These are phyloP conservation scores for Umbelopsis isabellina DNA, from an alignment of 192 early-diverging fungal genomes.

Conservation along the genomic window DNA sequence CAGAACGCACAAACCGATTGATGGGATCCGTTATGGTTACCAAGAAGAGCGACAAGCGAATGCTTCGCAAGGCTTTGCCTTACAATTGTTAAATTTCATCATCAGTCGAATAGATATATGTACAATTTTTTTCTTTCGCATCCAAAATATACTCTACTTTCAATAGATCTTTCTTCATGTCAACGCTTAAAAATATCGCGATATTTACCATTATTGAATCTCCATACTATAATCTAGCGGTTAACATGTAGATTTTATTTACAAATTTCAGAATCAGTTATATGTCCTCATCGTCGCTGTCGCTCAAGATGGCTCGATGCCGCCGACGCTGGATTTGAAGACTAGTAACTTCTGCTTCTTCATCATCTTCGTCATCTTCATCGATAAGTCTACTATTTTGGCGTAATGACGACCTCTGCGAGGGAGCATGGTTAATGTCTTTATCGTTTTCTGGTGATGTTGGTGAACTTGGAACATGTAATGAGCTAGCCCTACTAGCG, in stretches of 20 bases:
- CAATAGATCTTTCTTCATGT: background rate
- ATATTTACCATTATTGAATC: background rate
- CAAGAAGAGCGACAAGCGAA: slow-evolving; percentile 41
- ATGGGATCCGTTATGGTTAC: slow-evolving; percentile 23
- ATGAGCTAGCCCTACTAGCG: background rate
- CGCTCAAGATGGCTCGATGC: background rate
- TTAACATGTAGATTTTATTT: background rate
- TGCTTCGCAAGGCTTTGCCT: slow-evolving; percentile 43
- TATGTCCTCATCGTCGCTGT: slow-evolving; percentile 3
- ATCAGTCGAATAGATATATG: background rate
- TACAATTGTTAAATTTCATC: slow-evolving; percentile 19
- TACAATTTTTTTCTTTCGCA: background rate
- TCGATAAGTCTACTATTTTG: background rate
- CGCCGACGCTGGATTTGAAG: background rate
- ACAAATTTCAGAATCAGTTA: background rate
- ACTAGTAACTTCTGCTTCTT: background rate
- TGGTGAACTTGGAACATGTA: background rate
- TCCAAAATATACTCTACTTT: background rate
- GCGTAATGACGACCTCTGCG: background rate
- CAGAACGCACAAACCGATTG: slow-evolving; percentile 39
- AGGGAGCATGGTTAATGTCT: no score
- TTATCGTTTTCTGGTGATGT: no score
- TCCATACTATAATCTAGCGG: no score
- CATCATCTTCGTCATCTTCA: slow-evolving; percentile 3
- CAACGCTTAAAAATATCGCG: background rate